Conservation (phyloP, 2,329 filamentous ascomycete genomes). For the Penicillium sp. region DNA sequence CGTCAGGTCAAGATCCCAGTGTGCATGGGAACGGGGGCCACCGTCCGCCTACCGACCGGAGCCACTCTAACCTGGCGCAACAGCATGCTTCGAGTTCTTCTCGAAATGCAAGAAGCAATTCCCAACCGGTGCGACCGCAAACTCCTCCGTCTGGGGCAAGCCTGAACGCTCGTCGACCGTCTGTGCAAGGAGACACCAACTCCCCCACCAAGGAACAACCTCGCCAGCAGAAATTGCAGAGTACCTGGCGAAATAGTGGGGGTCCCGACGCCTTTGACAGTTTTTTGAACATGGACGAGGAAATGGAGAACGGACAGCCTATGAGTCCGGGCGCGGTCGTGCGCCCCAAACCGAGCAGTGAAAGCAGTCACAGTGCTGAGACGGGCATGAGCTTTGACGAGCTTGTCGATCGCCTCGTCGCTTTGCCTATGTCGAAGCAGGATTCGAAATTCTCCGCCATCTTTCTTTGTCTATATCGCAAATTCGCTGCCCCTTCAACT, state of each 20-base stretch:
- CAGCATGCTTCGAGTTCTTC: constrained; percentile 29
- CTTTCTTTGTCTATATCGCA: constrained; percentile 90
- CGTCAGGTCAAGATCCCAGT: constrained; percentile 32
- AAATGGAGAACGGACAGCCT: constrained; percentile 32
- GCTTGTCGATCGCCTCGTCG: constrained; percentile 81
- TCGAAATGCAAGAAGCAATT: constrained; percentile 52
- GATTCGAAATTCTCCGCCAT: constrained; percentile 85
- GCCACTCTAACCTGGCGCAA: constrained; percentile 38
- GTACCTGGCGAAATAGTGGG: constrained; percentile 40
- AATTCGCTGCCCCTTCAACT: constrained; percentile 79
- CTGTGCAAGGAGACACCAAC: constrained; percentile 25
- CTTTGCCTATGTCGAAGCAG: constrained; percentile 76
- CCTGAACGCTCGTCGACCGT: constrained; percentile 34
- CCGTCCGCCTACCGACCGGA: constrained; percentile 32
- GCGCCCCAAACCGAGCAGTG: constrained; percentile 32
- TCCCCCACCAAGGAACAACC: constrained; percentile 31
- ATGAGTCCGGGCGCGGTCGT: constrained; percentile 31
- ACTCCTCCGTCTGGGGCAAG: constrained; percentile 39
- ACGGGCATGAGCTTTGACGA: constrained; percentile 56
- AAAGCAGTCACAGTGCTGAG: constrained; percentile 32
- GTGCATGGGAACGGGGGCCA: constrained; percentile 36
- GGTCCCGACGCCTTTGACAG: constrained; percentile 43
- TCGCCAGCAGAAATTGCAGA: constrained; percentile 35
- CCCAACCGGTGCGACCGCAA: constrained; percentile 48
- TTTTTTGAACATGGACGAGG: constrained; percentile 45